A percentile compares a stretch with the other conserved stretches of the same genome.
phyloP scores from a whole-genome alignment of 1,139 yeast species.

The Geotrichum citri-aurantii region DNA sequence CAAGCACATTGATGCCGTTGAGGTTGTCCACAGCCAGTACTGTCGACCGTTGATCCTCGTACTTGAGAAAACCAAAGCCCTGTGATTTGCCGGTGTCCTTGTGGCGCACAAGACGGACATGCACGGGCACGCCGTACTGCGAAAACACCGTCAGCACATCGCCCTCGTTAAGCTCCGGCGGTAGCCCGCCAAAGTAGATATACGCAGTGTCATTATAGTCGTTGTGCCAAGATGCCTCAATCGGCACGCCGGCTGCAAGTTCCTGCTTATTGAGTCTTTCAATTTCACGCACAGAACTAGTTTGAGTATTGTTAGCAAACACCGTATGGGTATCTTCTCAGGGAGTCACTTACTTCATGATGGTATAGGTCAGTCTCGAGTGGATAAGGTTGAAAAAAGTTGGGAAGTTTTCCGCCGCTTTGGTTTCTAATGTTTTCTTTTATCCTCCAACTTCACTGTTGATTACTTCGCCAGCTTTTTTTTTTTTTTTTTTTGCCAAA shows the following conservation, averaged over 20 bases:
- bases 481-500: background rate
- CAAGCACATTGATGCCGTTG: slow-evolving; percentile 63
- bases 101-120: slow-evolving; percentile 66
- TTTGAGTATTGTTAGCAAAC: slow-evolving; percentile 6
- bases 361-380: background rate
- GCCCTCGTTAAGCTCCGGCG: slow-evolving; percentile 58
- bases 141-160: slow-evolving; percentile 77
- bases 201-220: slow-evolving; percentile 71
- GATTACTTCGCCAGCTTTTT: background rate
- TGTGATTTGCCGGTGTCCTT: slow-evolving; percentile 59
- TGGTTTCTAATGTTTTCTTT: background rate
- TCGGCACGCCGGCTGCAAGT: slow-evolving; percentile 52
- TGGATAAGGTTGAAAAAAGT: background rate
- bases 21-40: slow-evolving; percentile 84
- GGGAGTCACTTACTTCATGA: slow-evolving; percentile 13
- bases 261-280: slow-evolving; percentile 64
- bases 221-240: slow-evolving; percentile 77
- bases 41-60: slow-evolving; percentile 75
- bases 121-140: slow-evolving; percentile 85
- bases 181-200: slow-evolving; percentile 66
- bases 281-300: slow-evolving; percentile 37
- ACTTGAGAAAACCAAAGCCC: slow-evolving; percentile 80
- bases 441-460: background rate
- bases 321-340: background rate
- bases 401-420: background rate